Evolutionary conservation across 2,329 filamentous ascomycete species (phyloP).

Genomic region (Sarocladiaceae sp.): DNA sequence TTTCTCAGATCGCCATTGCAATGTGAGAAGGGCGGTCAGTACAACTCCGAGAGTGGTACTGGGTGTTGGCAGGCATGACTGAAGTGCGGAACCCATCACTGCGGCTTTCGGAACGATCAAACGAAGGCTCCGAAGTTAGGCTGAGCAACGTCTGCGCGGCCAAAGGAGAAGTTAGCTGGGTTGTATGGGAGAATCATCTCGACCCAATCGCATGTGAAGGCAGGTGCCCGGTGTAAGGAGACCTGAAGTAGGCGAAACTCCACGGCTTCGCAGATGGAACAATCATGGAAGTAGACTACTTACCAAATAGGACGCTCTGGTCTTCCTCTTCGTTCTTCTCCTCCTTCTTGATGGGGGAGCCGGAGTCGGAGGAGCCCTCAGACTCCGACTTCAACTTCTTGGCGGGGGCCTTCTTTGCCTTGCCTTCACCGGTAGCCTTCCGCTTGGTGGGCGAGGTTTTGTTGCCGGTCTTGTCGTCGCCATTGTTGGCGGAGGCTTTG

Average conservation of each 20-base stretch:
- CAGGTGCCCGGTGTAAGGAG: neutral
- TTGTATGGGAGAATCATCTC: neutral
- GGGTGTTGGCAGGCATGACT: too few relatives aligned
- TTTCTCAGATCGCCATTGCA: too few relatives aligned
- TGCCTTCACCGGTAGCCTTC: conserved; percentile 18
- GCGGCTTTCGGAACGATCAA: conserved; percentile 7
- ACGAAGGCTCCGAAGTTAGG: conserved; percentile 3
- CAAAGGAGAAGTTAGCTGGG: conserved; percentile 4
- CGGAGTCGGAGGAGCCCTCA: neutral
- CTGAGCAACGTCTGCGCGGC: conserved; percentile 8
- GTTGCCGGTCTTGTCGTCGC: conserved; percentile 6
- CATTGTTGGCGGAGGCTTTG: conserved; percentile 16
- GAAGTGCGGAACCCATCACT: too few relatives aligned
- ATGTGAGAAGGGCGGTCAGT: too few relatives aligned
- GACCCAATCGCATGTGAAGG: neutral
- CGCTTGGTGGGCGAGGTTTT: conserved; percentile 21
- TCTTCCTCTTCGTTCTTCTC: conserved; percentile 18
- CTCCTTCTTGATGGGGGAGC: conserved; percentile 4
- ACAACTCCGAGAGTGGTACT: too few relatives aligned
- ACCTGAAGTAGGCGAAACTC: neutral
- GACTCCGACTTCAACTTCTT: conserved; percentile 18
- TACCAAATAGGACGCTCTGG: conserved; percentile 21
- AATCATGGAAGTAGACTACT: conserved; percentile 3
- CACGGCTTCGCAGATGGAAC: too few relatives aligned
- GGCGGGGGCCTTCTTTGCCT: conserved; percentile 14